Evolutionary conservation across 2,329 filamentous ascomycete species (phyloP).

Genomic region (Arthrobotrys conoides): DNA sequence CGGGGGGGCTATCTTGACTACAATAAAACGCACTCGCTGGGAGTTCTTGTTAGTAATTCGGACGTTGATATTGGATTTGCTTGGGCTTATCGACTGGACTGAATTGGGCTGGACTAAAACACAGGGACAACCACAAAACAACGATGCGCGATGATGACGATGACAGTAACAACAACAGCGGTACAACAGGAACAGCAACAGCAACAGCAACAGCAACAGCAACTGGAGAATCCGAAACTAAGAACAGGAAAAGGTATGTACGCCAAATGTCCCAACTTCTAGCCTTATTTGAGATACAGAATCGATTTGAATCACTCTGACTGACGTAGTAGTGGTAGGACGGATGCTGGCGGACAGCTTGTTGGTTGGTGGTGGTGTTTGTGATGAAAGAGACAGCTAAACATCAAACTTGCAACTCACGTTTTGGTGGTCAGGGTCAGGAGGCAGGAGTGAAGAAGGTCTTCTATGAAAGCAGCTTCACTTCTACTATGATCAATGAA

Average conservation of each 20-base stretch:
- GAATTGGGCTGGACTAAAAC: neutral
- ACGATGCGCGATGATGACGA: neutral
- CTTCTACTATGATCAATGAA: slow-evolving; percentile 52
- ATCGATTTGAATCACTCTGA: slow-evolving; percentile 22
- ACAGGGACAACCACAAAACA: neutral
- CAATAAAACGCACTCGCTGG: slow-evolving; percentile 7
- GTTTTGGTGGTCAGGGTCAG: slow-evolving; percentile 36
- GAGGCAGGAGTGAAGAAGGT: slow-evolving; percentile 44
- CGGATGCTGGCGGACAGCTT: slow-evolving; percentile 40
- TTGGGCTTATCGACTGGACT: neutral
- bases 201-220: slow-evolving; percentile 7
- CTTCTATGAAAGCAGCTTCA: slow-evolving; percentile 33
- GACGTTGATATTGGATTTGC: slow-evolving; percentile 1
- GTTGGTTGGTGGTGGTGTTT: slow-evolving; percentile 1
- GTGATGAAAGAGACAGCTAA: slow-evolving; percentile 10
- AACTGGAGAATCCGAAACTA: neutral
- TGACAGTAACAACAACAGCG: neutral
- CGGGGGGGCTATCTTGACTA: neutral
- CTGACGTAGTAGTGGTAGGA: neutral
- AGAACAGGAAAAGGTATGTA: neutral
- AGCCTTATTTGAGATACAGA: slow-evolving; percentile 6
- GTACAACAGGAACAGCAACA: neutral
- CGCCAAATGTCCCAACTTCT: slow-evolving; percentile 4
- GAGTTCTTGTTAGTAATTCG: slow-evolving; percentile 34
- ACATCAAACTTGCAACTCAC: slow-evolving; percentile 52